These are phyloP conservation scores for Aspergillus sp. DNA, from an alignment of 2,329 filamentous ascomycete genomes.

Conservation along the genomic window DNA sequence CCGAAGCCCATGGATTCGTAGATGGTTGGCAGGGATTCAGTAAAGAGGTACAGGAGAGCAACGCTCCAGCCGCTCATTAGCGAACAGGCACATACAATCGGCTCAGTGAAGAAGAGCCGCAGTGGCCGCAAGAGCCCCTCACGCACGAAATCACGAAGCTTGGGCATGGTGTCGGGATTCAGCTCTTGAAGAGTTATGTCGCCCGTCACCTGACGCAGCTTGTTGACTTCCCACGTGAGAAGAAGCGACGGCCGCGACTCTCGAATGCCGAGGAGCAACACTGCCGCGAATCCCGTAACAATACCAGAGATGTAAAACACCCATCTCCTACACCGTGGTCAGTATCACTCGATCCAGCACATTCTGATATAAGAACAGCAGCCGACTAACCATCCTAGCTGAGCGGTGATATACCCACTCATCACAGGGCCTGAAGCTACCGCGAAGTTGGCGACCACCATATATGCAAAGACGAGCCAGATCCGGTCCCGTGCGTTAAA, in stretches of 20 bases:
- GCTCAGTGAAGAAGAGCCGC: slow-evolving; percentile 46
- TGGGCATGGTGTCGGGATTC: slow-evolving; percentile 40
- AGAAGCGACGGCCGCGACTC: slow-evolving; percentile 47
- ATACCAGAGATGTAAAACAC: slow-evolving; percentile 45
- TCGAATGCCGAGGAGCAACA: slow-evolving; percentile 37
- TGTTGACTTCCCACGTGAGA: slow-evolving; percentile 32
- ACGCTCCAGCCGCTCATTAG: slow-evolving; percentile 44
- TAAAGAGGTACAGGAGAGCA: slow-evolving; percentile 50
- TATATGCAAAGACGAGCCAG: slow-evolving; percentile 48
- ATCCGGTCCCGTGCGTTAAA: slow-evolving; percentile 45
- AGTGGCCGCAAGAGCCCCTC: slow-evolving; percentile 41
- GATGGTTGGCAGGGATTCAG: slow-evolving; percentile 43
- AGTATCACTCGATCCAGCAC: neutral
- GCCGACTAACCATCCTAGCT: slow-evolving; percentile 36
- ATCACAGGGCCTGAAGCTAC: slow-evolving; percentile 45
- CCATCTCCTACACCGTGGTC: slow-evolving; percentile 39
- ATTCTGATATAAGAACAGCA: neutral
- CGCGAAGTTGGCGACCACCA: slow-evolving; percentile 40
- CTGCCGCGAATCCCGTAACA: slow-evolving; percentile 29
- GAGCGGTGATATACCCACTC: slow-evolving; percentile 39
- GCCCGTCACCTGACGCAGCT: slow-evolving; percentile 24
- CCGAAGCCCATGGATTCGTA: slow-evolving; percentile 40
- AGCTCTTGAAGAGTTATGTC: slow-evolving; percentile 27
- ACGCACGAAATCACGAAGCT: slow-evolving; percentile 35
- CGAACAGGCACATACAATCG: slow-evolving; percentile 44